A percentile compares a stretch with the other conserved stretches of the same genome.
These are phyloP conservation scores for Mycena crocata DNA, from an alignment of 768 basidiomycete species.

Conservation along the genomic window DNA sequence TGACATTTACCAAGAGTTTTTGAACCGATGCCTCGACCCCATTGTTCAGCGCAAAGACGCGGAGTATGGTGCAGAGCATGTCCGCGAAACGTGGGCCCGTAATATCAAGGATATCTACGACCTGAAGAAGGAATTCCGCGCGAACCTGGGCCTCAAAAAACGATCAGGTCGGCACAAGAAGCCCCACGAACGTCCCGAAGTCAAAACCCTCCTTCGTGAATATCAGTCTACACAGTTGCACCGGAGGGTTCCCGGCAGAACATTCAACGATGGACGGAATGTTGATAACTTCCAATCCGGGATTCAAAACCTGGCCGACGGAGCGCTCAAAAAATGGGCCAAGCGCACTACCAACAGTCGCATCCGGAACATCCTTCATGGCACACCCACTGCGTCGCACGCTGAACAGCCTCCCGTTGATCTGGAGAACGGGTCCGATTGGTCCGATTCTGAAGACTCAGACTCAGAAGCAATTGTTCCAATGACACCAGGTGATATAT, in stretches of 20 bases:
- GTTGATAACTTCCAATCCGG: constrained; percentile 30
- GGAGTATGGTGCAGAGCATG: constrained; percentile 43
- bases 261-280: constrained; percentile 21
- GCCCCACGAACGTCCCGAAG: constrained; percentile 37
- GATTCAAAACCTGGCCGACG: not conserved
- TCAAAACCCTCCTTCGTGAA: constrained; percentile 30
- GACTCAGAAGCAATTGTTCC: not conserved
- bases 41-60: constrained; percentile 41
- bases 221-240: constrained; percentile 37
- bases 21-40: constrained; percentile 45
- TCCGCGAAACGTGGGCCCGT: constrained; percentile 42
- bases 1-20: constrained; percentile 49
- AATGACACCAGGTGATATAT: not conserved
- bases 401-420: not conserved
- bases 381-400: no score
- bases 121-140: constrained; percentile 44
- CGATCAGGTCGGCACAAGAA: constrained; percentile 37
- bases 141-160: constrained; percentile 34
- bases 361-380: not conserved
- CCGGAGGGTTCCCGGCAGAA: constrained; percentile 34
- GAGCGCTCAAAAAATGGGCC: constrained; percentile 25
- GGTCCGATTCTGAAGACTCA: not conserved
- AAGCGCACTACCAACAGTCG: constrained; percentile 17
- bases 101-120: constrained; percentile 47
- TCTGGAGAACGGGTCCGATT: not conserved